Evolutionary conservation across 73 alveolate genomes (phyloP), one percentile per base, ranked within the genome.

Genomic region (Paramecium caudatum): DNA sequence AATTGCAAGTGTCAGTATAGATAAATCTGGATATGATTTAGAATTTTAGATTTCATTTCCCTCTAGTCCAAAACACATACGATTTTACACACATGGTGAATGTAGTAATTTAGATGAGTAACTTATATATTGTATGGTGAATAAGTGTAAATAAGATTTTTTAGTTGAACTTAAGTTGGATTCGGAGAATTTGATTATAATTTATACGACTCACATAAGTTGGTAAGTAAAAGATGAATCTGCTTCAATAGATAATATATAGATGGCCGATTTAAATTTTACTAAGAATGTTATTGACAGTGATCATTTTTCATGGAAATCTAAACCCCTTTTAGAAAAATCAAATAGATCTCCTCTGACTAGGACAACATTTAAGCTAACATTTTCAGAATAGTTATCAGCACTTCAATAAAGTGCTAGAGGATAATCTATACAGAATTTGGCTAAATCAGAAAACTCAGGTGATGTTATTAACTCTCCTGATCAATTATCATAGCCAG

Each of bases 21-120:
- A 65, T 12, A 65, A 65, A 65, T 33, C 83, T 3, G 49, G 39
- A 16, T 65, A 65, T 65, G 83, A 65, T 10, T 15, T 65, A 30
- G 83, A 65, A 43, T 25, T 65, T 13, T 33, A 33, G 0, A 65
- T 65, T 3, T 2, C 33, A 25, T 65, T 10, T 36, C 83, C 83
- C 16, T 65, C 50, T 65, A 32, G 50, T 3, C 12, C 13, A 0
- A 65, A 65, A 65, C 34, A 33, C 19, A 65, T 65, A 30, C 16
- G 34, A 65, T 36, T 65, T 4, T 65, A 65, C 34, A 16, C 48
- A 10, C 17, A 65, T 10, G 83, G 39, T 33, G 83, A 65, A 33
- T 65, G 12, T 65, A 49, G 19, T 15, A 30, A 30, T 33, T 30
- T 32, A 32, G 39, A 65, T 65, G 83, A 65, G 1, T 7, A 9